phyloP scores from a whole-genome alignment of 768 basidiomycete species.

The Kwoniella pini region DNA sequence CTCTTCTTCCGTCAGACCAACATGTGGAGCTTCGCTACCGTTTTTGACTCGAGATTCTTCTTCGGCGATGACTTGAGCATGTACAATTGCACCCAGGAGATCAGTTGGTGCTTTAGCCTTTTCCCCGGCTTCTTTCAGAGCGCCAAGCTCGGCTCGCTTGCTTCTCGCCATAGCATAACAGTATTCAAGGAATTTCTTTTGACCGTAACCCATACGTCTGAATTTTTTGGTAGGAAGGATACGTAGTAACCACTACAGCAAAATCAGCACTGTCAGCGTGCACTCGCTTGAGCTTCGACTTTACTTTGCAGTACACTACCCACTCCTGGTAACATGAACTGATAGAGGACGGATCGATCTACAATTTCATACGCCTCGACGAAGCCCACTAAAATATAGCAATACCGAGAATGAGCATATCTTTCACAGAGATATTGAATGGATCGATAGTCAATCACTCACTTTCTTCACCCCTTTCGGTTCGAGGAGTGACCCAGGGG shows the following conservation, averaged over 20 bases:
- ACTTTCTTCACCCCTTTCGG: constrained; percentile 17
- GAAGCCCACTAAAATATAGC: constrained; percentile 27
- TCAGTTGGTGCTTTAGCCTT: constrained; percentile 28
- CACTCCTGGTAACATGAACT: constrained; percentile 19
- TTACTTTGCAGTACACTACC: background rate
- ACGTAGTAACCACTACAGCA: constrained; percentile 4
- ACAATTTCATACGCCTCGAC: constrained; percentile 28
- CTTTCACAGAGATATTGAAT: too few species aligned
- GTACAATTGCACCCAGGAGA: constrained; percentile 34
- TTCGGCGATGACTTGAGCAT: constrained; percentile 32
- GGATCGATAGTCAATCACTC: too few species aligned
- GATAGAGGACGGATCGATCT: constrained; percentile 20
- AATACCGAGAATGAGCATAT: background rate
- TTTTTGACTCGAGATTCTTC: constrained; percentile 15
- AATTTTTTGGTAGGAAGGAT: constrained; percentile 13
- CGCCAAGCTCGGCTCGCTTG: constrained; percentile 8
- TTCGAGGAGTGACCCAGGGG: constrained; percentile 27
- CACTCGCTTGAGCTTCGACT: background rate
- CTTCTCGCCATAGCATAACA: constrained; percentile 18
- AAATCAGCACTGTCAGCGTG: background rate
- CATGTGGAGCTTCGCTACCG: constrained; percentile 7
- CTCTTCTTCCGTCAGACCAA: constrained; percentile 38
- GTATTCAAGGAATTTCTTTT: constrained; percentile 24
- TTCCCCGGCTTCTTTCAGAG: constrained; percentile 5
- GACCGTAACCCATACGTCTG: constrained; percentile 24